These are phyloP conservation scores for Ceratocystiopsis brevicomis DNA, from an alignment of 2,329 filamentous ascomycete genomes.

Conservation along the genomic window DNA sequence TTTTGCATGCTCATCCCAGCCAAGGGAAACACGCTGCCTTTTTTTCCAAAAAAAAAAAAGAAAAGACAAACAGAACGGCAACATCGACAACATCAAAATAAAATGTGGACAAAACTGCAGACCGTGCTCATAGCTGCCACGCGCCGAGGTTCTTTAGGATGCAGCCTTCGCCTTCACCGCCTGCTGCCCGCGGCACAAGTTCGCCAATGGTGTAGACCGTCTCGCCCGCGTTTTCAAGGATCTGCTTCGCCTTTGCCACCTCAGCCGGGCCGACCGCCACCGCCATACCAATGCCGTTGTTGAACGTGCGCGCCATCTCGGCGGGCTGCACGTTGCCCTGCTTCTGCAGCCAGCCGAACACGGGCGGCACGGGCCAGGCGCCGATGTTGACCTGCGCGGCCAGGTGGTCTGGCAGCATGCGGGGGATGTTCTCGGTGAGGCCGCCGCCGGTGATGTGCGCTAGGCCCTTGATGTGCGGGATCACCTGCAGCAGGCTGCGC, in stretches of 20 bases:
- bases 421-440: slow-evolving; percentile 79
- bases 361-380: slow-evolving; percentile 54
- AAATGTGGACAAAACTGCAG: neutral
- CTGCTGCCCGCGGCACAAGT: slow-evolving; percentile 34
- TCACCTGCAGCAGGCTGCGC: slow-evolving; percentile 48
- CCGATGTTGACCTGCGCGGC: slow-evolving; percentile 63
- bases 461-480: slow-evolving; percentile 65
- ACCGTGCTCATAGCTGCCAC: slow-evolving; percentile 14
- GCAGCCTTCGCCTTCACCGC: slow-evolving; percentile 32
- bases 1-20: neutral
- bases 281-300: slow-evolving; percentile 88
- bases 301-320: slow-evolving; percentile 89
- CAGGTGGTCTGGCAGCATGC: slow-evolving; percentile 67
- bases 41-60: too few species aligned
- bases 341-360: slow-evolving; percentile 74
- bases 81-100: neutral
- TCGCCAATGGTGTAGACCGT: slow-evolving; percentile 58
- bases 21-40: neutral
- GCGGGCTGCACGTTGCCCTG: slow-evolving; percentile 48
- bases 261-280: slow-evolving; percentile 66
- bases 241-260: slow-evolving; percentile 37
- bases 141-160: slow-evolving; percentile 37
- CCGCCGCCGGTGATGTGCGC: slow-evolving; percentile 95
- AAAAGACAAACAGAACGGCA: neutral
- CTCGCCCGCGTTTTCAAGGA: slow-evolving; percentile 52